These are phyloP conservation scores for Chlamydomonas eustigma DNA, from an alignment of 139 green algal genomes.

Conservation along the genomic window DNA sequence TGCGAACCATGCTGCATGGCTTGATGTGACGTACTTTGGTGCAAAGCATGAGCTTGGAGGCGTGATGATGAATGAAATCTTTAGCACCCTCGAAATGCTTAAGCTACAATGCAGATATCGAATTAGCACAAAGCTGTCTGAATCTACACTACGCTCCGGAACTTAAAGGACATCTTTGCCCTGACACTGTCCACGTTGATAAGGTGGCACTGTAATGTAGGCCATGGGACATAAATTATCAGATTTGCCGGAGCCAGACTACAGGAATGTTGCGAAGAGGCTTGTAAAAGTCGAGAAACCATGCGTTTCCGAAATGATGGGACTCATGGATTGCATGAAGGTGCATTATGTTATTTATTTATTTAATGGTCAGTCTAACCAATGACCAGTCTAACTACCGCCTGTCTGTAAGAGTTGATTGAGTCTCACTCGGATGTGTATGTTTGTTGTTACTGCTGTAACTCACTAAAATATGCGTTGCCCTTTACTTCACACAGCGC, in stretches of 20 bases:
- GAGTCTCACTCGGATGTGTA: background rate
- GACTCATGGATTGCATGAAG: constrained; percentile 17
- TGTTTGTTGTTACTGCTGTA: background rate
- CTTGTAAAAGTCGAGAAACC: constrained; percentile 12
- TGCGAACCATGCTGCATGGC: no score
- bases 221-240: constrained; percentile 22
- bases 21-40: no score
- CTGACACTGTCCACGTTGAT: background rate
- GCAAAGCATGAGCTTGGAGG: no score
- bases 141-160: background rate
- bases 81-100: background rate
- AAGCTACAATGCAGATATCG: no score
- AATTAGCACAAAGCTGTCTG: background rate
- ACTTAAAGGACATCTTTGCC: background rate
- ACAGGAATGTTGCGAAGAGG: constrained; percentile 9
- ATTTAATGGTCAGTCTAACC: background rate
- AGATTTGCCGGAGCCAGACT: constrained; percentile 7
- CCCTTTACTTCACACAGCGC: background rate
- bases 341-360: background rate
- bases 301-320: constrained; percentile 1
- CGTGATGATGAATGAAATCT: no score
- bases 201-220: background rate
- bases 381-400: background rate
- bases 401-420: background rate
- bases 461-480: background rate